Base-by-base conservation (phyloP, 129 eudicot species). In the Arctium minus region DNA sequence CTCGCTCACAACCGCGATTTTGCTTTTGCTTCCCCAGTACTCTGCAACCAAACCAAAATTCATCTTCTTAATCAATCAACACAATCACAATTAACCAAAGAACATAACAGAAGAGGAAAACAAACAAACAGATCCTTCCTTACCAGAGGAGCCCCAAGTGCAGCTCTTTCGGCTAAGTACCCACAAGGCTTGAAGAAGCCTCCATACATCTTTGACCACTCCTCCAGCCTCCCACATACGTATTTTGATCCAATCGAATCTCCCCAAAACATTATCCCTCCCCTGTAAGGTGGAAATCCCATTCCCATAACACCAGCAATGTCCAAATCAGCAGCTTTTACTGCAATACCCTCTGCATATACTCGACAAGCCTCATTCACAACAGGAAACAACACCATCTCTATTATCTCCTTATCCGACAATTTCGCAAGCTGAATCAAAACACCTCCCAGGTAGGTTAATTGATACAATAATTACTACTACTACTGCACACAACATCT, bases 231-330 rank as follows among this genome's bases (percentile, higher is more conserved):
- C 40, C 92, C 88, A 83, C 79, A 90, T 50, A 93, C 82, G 80
- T 96, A 96, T 81, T 96, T 90, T 8, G 95, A 93, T 71, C 99
- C 99, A 71, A 96, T 70, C 3, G 88, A 69, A 86, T 96, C 99
- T 5, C 89, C 99, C 99, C 97, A 96, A 87, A 93, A 96, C 93
- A 96, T 81, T 37, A 96, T 75, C 67, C 99, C 99, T 70, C 99
- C 99, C 83, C 99, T 93, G 94, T 93, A 96, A 68, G 97, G 92
- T 29, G 99, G 98, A 74, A 93, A 96, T 2, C 98, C 98, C 98
- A 96, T 92, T 80, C 99, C 98, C 99, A 96, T 90, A 22, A 96
- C 92, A 65, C 88, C 88, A 48, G 96, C 91, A 46, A 96, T 90
- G 90, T 96, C 97, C 53, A 96, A 86, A 83, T 96, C 99, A 46